Evolutionary conservation across 2,329 filamentous ascomycete genomes (phyloP).

Genomic region (Cladosporium halotolerans): DNA sequence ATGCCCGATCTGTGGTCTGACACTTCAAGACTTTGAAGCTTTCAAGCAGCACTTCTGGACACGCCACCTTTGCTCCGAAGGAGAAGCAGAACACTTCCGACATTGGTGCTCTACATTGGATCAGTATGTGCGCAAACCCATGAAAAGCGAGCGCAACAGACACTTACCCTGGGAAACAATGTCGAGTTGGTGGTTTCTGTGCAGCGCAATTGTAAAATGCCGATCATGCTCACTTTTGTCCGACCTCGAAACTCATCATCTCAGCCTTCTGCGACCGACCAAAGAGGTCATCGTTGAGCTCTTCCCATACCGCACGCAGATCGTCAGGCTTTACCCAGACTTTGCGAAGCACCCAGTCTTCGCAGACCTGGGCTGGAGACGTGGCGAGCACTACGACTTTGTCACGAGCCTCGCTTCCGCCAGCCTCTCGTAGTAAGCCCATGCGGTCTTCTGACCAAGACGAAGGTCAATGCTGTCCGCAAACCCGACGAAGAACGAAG

Average conservation of each 20-base stretch:
- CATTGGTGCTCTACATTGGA: neutral
- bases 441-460: too few species aligned
- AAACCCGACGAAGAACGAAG: too few species aligned
- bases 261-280: neutral
- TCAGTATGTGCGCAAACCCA: too few species aligned
- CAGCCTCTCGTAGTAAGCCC: too few species aligned
- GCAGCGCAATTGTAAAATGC: neutral
- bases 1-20: too few species aligned
- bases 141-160: too few species aligned
- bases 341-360: constrained; percentile 1
- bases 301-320: neutral
- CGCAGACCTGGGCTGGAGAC: neutral
- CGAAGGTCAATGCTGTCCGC: too few species aligned
- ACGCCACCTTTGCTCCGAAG: neutral
- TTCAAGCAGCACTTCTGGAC: neutral
- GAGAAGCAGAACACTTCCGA: neutral
- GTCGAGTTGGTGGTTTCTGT: too few species aligned
- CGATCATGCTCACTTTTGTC: neutral
- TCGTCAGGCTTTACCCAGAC: neutral
- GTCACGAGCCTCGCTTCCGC: too few species aligned
- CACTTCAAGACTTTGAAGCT: too few species aligned
- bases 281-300: neutral
- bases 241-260: neutral
- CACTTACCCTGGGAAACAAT: too few species aligned
- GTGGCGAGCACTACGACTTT: too few species aligned